Percentiles rank a stretch among this genome's conserved stretches.
Evolutionary conservation across 2,329 filamentous ascomycete species (phyloP).

Genomic region (Colletotrichum agaves): DNA sequence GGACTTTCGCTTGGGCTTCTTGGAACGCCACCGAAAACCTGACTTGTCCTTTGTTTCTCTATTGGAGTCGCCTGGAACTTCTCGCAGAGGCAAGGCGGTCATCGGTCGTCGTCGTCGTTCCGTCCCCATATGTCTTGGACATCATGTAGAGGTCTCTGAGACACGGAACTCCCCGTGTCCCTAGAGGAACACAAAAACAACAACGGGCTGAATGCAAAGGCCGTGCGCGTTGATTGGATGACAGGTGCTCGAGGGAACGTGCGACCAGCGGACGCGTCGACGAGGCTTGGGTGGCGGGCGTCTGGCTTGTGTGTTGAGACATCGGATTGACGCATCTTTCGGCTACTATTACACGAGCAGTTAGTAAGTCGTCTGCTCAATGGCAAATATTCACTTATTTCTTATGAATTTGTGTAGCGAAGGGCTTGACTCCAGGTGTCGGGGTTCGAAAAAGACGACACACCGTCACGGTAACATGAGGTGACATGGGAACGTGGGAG

Average conservation of each 20-base stretch:
- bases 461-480: conserved; percentile 11
- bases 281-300: conserved; percentile 7
- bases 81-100: too few species aligned
- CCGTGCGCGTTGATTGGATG: conserved; percentile 34
- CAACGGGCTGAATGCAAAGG: background rate
- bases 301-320: conserved; percentile 14
- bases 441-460: background rate
- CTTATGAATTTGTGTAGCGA: background rate
- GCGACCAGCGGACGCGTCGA: conserved; percentile 20
- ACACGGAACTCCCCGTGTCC: background rate
- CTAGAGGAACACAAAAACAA: background rate
- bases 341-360: background rate
- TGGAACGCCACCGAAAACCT: conserved; percentile 9
- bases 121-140: background rate
- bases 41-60: background rate
- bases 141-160: background rate
- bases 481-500: background rate
- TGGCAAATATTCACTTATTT: background rate
- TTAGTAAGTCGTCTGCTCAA: background rate
- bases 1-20: background rate
- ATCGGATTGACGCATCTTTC: background rate
- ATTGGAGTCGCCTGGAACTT: background rate
- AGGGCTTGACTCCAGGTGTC: background rate
- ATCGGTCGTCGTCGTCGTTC: background rate
- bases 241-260: conserved; percentile 20